These are phyloP conservation scores for Lachancea sp. DNA, from an alignment of 805 yeast genomes.

Conservation along the genomic window DNA sequence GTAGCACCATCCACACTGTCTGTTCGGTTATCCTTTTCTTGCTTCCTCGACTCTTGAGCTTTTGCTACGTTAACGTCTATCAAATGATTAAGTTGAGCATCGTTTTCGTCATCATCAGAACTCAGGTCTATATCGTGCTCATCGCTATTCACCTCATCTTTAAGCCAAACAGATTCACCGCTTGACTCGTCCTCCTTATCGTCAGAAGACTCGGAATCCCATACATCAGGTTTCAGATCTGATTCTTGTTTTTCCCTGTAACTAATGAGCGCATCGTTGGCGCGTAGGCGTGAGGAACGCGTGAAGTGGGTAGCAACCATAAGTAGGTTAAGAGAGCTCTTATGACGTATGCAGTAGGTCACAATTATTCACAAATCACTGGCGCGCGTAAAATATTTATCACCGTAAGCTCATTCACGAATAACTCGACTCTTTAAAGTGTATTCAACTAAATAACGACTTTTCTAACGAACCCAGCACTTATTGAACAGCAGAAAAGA, in stretches of 20 bases:
- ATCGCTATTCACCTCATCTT: constrained; percentile 18
- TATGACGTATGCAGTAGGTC: no score
- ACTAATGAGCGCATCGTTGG: constrained; percentile 1
- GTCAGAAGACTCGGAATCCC: constrained; percentile 12
- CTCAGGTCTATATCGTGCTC: constrained; percentile 3
- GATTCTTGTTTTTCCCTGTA: constrained; percentile 29
- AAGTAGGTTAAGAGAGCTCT: no score
- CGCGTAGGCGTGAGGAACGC: neutral
- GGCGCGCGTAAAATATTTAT: no score
- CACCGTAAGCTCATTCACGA: no score
- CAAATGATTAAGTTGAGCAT: constrained; percentile 19
- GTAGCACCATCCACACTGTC: constrained; percentile 35
- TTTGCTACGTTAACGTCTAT: constrained; percentile 8
- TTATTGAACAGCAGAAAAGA: no score
- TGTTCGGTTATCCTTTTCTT: constrained; percentile 10
- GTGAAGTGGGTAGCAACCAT: constrained; percentile 1
- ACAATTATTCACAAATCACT: no score
- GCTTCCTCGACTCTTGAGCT: constrained; percentile 3
- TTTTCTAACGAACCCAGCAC: no score
- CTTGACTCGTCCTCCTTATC: constrained; percentile 4
- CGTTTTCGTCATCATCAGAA: constrained; percentile 9
- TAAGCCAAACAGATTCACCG: constrained; percentile 24
- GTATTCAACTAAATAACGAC: no score
- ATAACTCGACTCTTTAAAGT: no score
- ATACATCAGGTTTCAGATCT: constrained; percentile 23